These are phyloP conservation scores for Akanthomyces muscarius DNA, from an alignment of 2,329 filamentous ascomycete species.

Conservation along the genomic window DNA sequence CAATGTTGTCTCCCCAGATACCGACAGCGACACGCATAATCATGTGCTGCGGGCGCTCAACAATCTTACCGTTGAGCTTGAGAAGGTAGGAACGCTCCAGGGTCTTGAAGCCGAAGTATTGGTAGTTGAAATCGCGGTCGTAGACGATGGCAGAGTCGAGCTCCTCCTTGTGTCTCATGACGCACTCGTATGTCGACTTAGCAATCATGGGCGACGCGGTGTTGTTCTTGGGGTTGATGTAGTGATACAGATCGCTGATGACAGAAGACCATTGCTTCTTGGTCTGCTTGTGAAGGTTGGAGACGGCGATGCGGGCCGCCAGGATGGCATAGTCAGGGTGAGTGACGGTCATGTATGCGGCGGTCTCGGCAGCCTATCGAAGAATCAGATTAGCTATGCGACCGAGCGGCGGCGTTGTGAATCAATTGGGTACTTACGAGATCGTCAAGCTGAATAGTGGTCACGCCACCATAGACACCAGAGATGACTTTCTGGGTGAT, in stretches of 20 bases:
- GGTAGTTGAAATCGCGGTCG: constrained; percentile 99
- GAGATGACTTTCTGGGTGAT: constrained; percentile 99
- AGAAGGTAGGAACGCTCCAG: constrained; percentile 96
- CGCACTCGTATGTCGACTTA: constrained; percentile 79
- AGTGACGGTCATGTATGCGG: constrained; percentile 99
- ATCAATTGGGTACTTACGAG: constrained; percentile 61
- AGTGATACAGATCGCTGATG: constrained; percentile 88
- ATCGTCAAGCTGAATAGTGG: constrained; percentile 93
- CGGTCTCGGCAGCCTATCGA: constrained; percentile 87
- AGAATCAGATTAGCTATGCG: not conserved
- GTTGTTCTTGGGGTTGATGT: constrained; percentile 90
- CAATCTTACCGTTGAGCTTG: constrained; percentile 91
- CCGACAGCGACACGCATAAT: constrained; percentile 99
- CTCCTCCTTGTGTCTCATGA: constrained; percentile 95
- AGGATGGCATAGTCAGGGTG: constrained; percentile 99
- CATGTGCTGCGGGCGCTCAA: constrained; percentile 97
- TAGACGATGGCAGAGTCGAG: constrained; percentile 99
- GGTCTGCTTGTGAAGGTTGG: constrained; percentile 99
- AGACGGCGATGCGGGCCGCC: constrained; percentile 95
- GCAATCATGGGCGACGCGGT: constrained; percentile 91
- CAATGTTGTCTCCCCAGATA: constrained; percentile 92
- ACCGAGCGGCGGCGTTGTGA: not conserved
- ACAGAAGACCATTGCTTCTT: constrained; percentile 99
- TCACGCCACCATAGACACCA: constrained; percentile 97
- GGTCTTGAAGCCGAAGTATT: constrained; percentile 99